A percentile compares a stretch with the other conserved stretches of the same genome.
phyloP scores from a whole-genome alignment of 352 stramenopile genomes.

The Pythium diclinum region DNA sequence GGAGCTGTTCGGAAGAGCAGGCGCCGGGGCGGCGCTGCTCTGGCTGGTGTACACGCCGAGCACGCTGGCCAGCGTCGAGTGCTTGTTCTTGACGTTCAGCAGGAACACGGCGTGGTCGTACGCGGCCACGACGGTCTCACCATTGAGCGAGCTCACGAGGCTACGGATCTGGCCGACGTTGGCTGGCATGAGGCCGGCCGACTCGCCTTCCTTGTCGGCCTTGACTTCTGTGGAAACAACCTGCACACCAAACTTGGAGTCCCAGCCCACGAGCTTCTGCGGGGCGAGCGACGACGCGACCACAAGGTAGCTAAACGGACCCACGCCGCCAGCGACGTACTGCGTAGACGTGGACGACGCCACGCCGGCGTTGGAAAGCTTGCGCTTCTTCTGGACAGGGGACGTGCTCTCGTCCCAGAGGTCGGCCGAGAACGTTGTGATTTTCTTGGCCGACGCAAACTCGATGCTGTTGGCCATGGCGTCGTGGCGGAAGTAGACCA shows the following conservation, averaged over 20 bases:
- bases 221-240: slow-evolving; percentile 53
- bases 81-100: slow-evolving; percentile 65
- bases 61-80: slow-evolving; percentile 69
- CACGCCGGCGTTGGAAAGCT: slow-evolving; percentile 34
- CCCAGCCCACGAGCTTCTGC: slow-evolving; percentile 52
- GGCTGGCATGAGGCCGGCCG: slow-evolving; percentile 19
- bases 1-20: slow-evolving; percentile 40
- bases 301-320: slow-evolving; percentile 58
- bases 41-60: slow-evolving; percentile 38
- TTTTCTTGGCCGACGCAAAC: slow-evolving; percentile 37
- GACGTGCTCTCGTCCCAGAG: slow-evolving; percentile 19
- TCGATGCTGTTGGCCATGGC: slow-evolving; percentile 42
- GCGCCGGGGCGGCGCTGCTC: slow-evolving; percentile 8
- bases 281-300: slow-evolving; percentile 35
- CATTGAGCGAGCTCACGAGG: slow-evolving; percentile 47
- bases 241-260: slow-evolving; percentile 72
- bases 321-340: slow-evolving; percentile 42
- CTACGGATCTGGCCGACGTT: slow-evolving; percentile 44
- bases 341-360: slow-evolving; percentile 17
- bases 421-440: slow-evolving; percentile 33
- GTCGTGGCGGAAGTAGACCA: slow-evolving; percentile 46
- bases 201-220: slow-evolving; percentile 27
- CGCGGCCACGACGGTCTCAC: slow-evolving; percentile 55
- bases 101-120: slow-evolving; percentile 69
- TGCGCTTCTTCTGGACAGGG: slow-evolving; percentile 61